Percentiles rank a stretch among this genome's conserved stretches.
Evolutionary conservation across 345 rosid genomes (phyloP).

Genomic region (Hypericum perforatum): DNA sequence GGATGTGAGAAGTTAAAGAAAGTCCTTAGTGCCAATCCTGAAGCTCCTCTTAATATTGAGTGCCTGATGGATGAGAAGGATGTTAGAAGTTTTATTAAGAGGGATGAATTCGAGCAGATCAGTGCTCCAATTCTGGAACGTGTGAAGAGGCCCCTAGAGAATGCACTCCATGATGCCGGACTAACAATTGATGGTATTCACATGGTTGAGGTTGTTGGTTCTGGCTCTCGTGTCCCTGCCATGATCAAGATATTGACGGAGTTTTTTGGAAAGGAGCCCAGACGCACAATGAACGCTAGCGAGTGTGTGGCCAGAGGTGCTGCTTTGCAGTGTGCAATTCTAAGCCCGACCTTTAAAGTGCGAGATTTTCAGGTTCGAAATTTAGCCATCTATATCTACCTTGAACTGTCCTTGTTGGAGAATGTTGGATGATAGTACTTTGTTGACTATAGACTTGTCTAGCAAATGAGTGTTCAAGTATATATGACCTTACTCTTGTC

Average conservation of each 20-base stretch:
- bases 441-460: no score
- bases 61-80: conserved; percentile 98
- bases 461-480: no score
- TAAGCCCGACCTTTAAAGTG: conserved; percentile 96
- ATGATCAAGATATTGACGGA: conserved; percentile 68
- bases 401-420: no score
- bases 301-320: conserved; percentile 91
- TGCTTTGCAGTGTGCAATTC: conserved; percentile 92
- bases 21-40: conserved; percentile 89
- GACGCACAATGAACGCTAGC: conserved; percentile 96
- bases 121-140: conserved; percentile 76
- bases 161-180: conserved; percentile 78
- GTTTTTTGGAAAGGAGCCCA: conserved; percentile 95
- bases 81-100: conserved; percentile 73
- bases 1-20: conserved; percentile 91
- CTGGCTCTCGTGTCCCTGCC: conserved; percentile 83
- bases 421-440: no score
- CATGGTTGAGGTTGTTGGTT: conserved; percentile 86
- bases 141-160: conserved; percentile 76
- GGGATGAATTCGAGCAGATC: conserved; percentile 83
- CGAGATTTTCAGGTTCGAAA: conserved; percentile 79
- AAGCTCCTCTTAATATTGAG: conserved; percentile 79
- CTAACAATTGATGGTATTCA: conserved; percentile 68
- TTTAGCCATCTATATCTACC: background rate
- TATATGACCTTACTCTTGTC: no score